Evolutionary conservation across 202 grass and related monocot genomes (phyloP).

Genomic region (Panicum hallii): DNA sequence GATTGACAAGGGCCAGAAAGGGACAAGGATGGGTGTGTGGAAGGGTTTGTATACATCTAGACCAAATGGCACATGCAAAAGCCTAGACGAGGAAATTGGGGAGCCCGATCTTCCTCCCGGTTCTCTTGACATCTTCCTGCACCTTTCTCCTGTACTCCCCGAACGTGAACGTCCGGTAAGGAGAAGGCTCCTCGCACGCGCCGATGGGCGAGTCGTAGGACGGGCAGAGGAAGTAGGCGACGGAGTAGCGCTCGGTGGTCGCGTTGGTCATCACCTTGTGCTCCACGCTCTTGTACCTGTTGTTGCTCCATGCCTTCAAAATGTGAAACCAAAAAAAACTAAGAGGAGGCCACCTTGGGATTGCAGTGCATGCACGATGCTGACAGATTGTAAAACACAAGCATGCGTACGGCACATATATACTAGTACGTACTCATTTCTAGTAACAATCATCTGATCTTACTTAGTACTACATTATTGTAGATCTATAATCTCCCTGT

Average conservation of each 20-base stretch:
- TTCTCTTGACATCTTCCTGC: constrained; percentile 73
- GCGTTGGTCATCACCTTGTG: constrained; percentile 74
- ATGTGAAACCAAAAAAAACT: too few relatives aligned
- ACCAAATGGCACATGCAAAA: background rate
- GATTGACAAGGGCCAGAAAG: constrained; percentile 18
- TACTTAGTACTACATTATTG: background rate
- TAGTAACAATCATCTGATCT: background rate
- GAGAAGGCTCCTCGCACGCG: constrained; percentile 54
- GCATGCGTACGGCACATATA: background rate
- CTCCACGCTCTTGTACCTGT: constrained; percentile 87
- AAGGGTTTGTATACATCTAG: background rate
- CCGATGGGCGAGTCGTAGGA: constrained; percentile 73
- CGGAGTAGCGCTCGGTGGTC: constrained; percentile 74
- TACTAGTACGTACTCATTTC: too few relatives aligned
- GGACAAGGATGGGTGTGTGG: background rate
- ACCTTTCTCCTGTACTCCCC: constrained; percentile 77
- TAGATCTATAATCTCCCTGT: background rate
- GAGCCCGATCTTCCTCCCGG: constrained; percentile 76
- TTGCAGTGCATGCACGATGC: background rate
- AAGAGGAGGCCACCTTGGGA: background rate
- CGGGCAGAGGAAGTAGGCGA: constrained; percentile 84
- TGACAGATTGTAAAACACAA: constrained; percentile 5
- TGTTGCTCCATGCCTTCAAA: constrained; percentile 95
- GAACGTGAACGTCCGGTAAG: constrained; percentile 84
- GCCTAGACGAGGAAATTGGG: constrained; percentile 61